Evolutionary conservation across 192 early-diverging fungal species (phyloP), one percentile per base, ranked within the genome.

Genomic region (Coemansia sp.): DNA sequence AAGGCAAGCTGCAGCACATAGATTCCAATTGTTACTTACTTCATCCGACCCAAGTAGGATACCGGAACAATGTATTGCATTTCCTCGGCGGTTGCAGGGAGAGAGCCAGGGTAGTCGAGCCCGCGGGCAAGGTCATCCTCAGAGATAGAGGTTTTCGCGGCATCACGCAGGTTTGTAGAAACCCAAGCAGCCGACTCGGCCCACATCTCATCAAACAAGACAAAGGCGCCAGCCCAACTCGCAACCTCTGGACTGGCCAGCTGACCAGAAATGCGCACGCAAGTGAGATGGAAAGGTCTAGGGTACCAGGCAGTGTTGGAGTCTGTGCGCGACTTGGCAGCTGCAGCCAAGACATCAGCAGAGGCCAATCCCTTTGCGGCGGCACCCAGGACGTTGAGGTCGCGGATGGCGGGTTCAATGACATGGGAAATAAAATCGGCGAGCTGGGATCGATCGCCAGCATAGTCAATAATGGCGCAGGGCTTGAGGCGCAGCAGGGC

Each of bases 21-120:
- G 4, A 53, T n/a, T 8, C n/a, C 26, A 33, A 38, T 27, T 9
- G 26, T 1, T n/a, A 71, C 56, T 63, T 56, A 71, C 70, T 74
- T 74, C 54, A 74, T 74, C 17, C 70, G 63, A 13, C 70, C 70
- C 1, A 67, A 47, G 30, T 74, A 74, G 8, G 70, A 74, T 15
- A 74, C 70, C 2, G 70, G 64, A 11, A 74, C 64, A 39, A 74
- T 62, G 10, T 42, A 17, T 9, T 33, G 45, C 64, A 63, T 63
- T 15, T 66, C 70, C 27, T 63, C 58, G 19, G 15, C 32, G 2
- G 55, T 48, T 13, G 61, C 56, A 9, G 70, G 70, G 7, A 74
- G 56, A 5, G 64, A 74, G 9, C 70, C 70, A 0, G 70, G 70
- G 31, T 74, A 74, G 30, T 74, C 70, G 8, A 74, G 64, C 5